A percentile compares a stretch with the other conserved stretches of the same genome.
These are phyloP conservation scores for Cyanophora paradoxa DNA, from an alignment of 78 protist genomes.

Conservation along the genomic window DNA sequence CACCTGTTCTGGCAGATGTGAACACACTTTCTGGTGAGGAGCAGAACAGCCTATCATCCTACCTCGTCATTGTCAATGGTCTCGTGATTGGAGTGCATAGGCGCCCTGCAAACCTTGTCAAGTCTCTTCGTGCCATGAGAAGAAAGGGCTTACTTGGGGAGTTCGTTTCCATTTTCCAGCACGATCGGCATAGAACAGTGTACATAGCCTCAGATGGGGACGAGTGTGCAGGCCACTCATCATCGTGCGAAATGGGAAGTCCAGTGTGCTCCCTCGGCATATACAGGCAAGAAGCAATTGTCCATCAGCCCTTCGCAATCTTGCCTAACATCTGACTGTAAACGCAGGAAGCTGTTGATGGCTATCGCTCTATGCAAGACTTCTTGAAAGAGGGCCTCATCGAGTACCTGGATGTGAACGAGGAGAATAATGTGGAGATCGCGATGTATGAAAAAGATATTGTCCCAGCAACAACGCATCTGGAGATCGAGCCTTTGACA, in stretches of 20 bases:
- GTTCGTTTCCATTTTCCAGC: constrained; percentile 74
- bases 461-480: constrained; percentile 78
- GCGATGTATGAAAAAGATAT: neutral
- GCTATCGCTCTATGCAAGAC: constrained; percentile 46
- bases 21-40: no score
- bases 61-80: constrained; percentile 88
- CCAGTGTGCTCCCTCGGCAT: no score
- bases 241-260: constrained; percentile 82
- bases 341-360: constrained; percentile 61
- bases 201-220: constrained; percentile 95
- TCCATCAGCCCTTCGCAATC: no score
- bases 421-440: constrained; percentile 8
- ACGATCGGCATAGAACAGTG: constrained; percentile 50
- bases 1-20: no score
- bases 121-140: constrained; percentile 17
- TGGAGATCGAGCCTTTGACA: constrained; percentile 98
- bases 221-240: constrained; percentile 96
- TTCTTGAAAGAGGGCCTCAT: constrained; percentile 61
- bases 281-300: no score
- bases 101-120: constrained; percentile 46
- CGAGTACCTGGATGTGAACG: constrained; percentile 90
- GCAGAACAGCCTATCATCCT: no score
- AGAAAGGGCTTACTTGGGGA: constrained; percentile 32
- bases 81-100: constrained; percentile 86
- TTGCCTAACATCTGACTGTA: no score